A percentile compares a stretch with the other conserved stretches of the same genome.
Conservation (phyloP, 1,284 basidiomycete species). For the Leccinum insigne region DNA sequence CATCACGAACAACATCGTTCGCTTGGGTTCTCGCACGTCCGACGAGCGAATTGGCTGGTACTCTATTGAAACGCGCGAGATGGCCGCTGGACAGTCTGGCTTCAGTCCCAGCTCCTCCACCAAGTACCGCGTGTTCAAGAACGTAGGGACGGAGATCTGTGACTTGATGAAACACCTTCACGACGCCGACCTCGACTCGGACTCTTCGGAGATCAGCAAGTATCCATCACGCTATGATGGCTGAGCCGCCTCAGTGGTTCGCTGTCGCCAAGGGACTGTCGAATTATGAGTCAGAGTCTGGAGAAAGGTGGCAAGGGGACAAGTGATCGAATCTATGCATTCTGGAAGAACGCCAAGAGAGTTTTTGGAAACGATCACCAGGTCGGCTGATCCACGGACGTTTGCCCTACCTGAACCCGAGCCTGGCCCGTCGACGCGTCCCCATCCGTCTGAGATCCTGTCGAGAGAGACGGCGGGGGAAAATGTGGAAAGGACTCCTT, state of each 20-base stretch:
- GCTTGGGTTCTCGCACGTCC: conserved; percentile 60
- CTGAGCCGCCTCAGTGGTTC: conserved; percentile 45
- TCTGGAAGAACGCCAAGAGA: conserved; percentile 44
- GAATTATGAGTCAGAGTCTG: conserved; percentile 23
- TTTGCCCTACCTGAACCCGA: not conserved
- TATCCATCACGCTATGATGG: conserved; percentile 43
- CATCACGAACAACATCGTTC: conserved; percentile 62
- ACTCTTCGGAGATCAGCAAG: conserved; percentile 36
- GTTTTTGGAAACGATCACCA: conserved; percentile 33
- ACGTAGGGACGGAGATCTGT: conserved; percentile 46
- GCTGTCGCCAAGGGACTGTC: conserved; percentile 17
- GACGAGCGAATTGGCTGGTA: conserved; percentile 59
- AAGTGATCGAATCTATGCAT: conserved; percentile 39
- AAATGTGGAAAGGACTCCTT: conserved; percentile 8
- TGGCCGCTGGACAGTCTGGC: conserved; percentile 41
- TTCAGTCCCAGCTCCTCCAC: conserved; percentile 36
- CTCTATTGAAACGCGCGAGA: conserved; percentile 58
- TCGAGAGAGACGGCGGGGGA: conserved; percentile 4
- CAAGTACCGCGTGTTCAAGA: conserved; percentile 44
- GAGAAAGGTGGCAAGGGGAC: conserved; percentile 23
- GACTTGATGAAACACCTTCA: conserved; percentile 45
- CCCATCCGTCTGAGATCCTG: conserved; percentile 22
- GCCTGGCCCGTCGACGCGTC: conserved; percentile 4
- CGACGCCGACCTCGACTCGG: conserved; percentile 38
- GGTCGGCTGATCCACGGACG: not conserved